Conservation (phyloP, 1,284 basidiomycete genomes). For the Bjerkandera adusta region DNA sequence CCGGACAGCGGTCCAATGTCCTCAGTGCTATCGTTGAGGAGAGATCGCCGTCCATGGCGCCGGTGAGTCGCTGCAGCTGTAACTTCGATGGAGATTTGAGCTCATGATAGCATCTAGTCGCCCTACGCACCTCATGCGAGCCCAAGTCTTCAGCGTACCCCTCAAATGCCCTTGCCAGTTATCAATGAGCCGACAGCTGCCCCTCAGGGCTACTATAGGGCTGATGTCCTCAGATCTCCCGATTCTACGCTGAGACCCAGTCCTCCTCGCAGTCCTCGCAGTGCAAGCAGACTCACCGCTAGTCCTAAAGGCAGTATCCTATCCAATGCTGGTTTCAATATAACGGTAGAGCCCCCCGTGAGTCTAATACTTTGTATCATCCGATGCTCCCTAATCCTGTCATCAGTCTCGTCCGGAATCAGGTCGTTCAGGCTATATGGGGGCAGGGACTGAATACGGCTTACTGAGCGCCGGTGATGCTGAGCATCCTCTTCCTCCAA, state of each 20-base stretch:
- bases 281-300: slow-evolving; percentile 7
- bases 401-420: slow-evolving; percentile 29
- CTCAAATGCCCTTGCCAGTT: slow-evolving; percentile 14
- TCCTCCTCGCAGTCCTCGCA: slow-evolving; percentile 16
- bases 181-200: slow-evolving; percentile 3
- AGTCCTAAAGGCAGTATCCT: slow-evolving; percentile 18
- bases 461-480: slow-evolving; percentile 27
- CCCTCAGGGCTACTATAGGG: slow-evolving; percentile 13
- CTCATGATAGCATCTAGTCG: slow-evolving; percentile 1
- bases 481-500: slow-evolving; percentile 11
- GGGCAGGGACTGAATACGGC: slow-evolving; percentile 15
- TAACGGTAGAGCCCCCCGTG: slow-evolving; percentile 28
- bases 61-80: slow-evolving; percentile 13
- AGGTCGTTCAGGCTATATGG: slow-evolving; percentile 16
- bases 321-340: slow-evolving; percentile 22
- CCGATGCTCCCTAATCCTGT: slow-evolving; percentile 2
- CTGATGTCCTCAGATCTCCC: slow-evolving; percentile 22
- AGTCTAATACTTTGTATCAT: background rate
- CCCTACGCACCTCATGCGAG: slow-evolving; percentile 12
- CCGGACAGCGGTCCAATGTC: slow-evolving; percentile 20
- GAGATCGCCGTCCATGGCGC: slow-evolving; percentile 26
- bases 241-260: slow-evolving; percentile 8
- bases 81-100: background rate
- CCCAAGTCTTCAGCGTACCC: slow-evolving; percentile 11
- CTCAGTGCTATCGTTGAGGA: slow-evolving; percentile 31